These are phyloP conservation scores for Golovinomyces cichoracearum DNA, from an alignment of 2,329 filamentous ascomycete genomes.

Conservation along the genomic window DNA sequence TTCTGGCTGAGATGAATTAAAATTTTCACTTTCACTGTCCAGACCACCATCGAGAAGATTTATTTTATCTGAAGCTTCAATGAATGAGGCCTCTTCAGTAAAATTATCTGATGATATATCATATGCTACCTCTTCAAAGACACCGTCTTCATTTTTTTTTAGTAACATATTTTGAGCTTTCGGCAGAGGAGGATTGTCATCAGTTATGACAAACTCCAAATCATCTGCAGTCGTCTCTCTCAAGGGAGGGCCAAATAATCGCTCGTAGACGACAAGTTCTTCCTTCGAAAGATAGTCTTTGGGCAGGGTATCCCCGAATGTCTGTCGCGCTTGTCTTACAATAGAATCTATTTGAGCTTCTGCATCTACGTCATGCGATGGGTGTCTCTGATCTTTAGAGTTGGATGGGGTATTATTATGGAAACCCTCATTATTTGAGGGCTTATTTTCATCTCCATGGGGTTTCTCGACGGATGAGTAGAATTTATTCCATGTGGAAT, in stretches of 20 bases:
- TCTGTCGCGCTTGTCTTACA: conserved; percentile 44
- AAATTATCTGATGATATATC: background rate
- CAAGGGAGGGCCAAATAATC: conserved; percentile 55
- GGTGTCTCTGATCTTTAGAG: background rate
- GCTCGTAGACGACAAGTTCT: conserved; percentile 51
- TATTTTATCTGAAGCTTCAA: background rate
- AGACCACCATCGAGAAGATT: background rate
- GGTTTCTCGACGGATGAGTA: background rate
- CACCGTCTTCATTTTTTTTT: conserved; percentile 28
- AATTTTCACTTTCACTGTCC: background rate
- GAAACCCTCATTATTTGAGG: background rate
- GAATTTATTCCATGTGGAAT: background rate
- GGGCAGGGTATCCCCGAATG: conserved; percentile 54
- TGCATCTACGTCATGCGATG: background rate
- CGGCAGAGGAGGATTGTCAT: conserved; percentile 23
- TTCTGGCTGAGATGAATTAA: background rate
- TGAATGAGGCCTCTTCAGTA: background rate
- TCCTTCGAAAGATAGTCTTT: conserved; percentile 39
- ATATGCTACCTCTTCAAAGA: conserved; percentile 29
- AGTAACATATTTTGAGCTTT: conserved; percentile 22
- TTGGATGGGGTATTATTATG: background rate
- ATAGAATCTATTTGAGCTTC: conserved; percentile 28
- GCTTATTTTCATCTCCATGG: background rate
- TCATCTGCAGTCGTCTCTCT: conserved; percentile 34
- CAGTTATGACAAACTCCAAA: conserved; percentile 18